phyloP scores from a whole-genome alignment of 2,329 filamentous ascomycete genomes.

The Diaporthe vexans region DNA sequence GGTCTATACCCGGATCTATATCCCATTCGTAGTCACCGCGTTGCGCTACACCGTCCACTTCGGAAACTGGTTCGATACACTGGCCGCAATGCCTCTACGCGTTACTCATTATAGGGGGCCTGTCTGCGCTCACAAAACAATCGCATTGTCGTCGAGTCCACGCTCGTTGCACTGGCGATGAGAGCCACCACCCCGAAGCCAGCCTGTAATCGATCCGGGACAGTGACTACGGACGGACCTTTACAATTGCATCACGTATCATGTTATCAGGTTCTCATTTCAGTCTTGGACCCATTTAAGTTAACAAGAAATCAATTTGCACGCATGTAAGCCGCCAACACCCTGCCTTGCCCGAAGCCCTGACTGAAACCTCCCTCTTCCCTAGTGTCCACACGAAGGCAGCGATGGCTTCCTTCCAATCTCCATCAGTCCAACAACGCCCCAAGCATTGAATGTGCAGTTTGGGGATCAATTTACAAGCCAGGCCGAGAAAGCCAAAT shows the following conservation, averaged over 20 bases:
- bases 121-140: constrained; percentile 23
- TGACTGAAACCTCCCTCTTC: not conserved
- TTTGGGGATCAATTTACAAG: constrained; percentile 21
- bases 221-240: not conserved
- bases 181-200: not conserved
- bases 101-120: not conserved
- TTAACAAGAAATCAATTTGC: constrained; percentile 29
- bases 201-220: not conserved
- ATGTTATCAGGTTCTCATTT: constrained; percentile 2
- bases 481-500: not conserved
- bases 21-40: not conserved
- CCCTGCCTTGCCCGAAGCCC: constrained; percentile 17
- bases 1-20: not conserved
- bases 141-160: constrained; percentile 40
- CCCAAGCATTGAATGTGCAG: constrained; percentile 31
- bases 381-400: not conserved
- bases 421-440: constrained; percentile 11
- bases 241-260: not conserved
- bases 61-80: too few relatives aligned
- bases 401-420: constrained; percentile 5
- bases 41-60: not conserved
- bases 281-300: constrained; percentile 12
- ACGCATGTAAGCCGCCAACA: constrained; percentile 36
- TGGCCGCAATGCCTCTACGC: not conserved
- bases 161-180: not conserved